Conservation (phyloP, 805 yeast species). For the Suhomyces sp. region DNA sequence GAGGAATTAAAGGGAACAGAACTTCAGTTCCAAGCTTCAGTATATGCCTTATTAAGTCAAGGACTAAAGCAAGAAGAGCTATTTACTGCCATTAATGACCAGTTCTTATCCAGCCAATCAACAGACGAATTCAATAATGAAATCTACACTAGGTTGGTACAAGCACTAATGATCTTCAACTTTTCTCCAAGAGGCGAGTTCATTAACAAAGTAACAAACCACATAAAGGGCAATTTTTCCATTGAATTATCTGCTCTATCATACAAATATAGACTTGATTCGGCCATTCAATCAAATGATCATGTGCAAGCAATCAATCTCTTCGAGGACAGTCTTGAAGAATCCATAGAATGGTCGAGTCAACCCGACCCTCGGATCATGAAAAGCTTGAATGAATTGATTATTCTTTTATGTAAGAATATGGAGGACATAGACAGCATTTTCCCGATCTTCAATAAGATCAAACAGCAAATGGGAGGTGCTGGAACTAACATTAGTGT, state of each 20-base stretch:
- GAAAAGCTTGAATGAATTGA: slow-evolving; percentile 45
- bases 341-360: slow-evolving; percentile 23
- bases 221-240: slow-evolving; percentile 10
- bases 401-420: slow-evolving; percentile 34
- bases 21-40: slow-evolving; percentile 20
- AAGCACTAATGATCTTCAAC: slow-evolving; percentile 14
- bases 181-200: slow-evolving; percentile 22
- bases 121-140: slow-evolving; percentile 12
- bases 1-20: too few species aligned
- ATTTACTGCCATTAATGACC: background rate
- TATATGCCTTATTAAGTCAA: slow-evolving; percentile 9
- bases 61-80: too few species aligned
- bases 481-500: slow-evolving; percentile 21
- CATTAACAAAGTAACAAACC: slow-evolving; percentile 14
- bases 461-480: slow-evolving; percentile 37
- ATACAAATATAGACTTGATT: slow-evolving; percentile 31
- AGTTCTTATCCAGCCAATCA: background rate
- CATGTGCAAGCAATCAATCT: slow-evolving; percentile 23
- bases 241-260: slow-evolving; percentile 20
- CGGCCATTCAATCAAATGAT: slow-evolving; percentile 21
- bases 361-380: slow-evolving; percentile 36
- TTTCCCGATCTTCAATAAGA: slow-evolving; percentile 33
- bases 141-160: slow-evolving; percentile 17
- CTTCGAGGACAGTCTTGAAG: slow-evolving; percentile 32
- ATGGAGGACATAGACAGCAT: slow-evolving; percentile 23